Evolutionary conservation across 768 basidiomycete genomes (phyloP).

Genomic region (Suillus discolor): DNA sequence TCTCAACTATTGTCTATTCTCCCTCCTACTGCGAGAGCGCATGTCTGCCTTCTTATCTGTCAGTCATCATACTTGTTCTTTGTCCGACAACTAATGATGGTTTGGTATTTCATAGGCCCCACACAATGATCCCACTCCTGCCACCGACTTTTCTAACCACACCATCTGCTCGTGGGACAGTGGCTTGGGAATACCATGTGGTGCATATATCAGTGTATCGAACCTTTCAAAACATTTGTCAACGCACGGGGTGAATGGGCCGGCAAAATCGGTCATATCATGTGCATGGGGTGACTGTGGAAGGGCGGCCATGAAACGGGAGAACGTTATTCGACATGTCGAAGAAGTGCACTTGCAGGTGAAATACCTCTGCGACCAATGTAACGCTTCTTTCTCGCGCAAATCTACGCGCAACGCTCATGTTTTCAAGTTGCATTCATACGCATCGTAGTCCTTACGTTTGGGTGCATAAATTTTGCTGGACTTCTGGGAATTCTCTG

Average conservation of each 20-base stretch:
- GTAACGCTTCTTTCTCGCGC: conserved; percentile 29
- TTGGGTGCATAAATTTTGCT: neutral
- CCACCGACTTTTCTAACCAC: neutral
- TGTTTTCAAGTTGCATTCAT: neutral
- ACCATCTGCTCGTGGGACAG: conserved; percentile 16
- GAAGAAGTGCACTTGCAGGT: conserved; percentile 26
- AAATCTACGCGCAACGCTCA: conserved; percentile 23
- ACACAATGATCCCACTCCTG: neutral
- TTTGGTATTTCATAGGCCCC: neutral
- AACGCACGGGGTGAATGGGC: conserved; percentile 21
- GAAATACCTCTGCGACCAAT: conserved; percentile 20
- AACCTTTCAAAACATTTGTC: conserved; percentile 26
- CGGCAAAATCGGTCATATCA: conserved; percentile 11
- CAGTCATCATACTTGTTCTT: neutral
- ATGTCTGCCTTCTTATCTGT: neutral
- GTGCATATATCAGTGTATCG: neutral
- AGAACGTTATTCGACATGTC: conserved; percentile 30
- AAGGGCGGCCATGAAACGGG: conserved; percentile 23
- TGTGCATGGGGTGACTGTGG: conserved; percentile 26
- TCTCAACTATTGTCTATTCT: too few relatives aligned
- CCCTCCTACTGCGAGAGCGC: neutral
- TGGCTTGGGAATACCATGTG: conserved; percentile 6
- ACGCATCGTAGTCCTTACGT: neutral
- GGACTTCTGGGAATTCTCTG: neutral
- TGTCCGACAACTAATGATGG: neutral